These are phyloP conservation scores for Trametes coccinea DNA, from an alignment of 768 basidiomycete species.

Conservation along the genomic window DNA sequence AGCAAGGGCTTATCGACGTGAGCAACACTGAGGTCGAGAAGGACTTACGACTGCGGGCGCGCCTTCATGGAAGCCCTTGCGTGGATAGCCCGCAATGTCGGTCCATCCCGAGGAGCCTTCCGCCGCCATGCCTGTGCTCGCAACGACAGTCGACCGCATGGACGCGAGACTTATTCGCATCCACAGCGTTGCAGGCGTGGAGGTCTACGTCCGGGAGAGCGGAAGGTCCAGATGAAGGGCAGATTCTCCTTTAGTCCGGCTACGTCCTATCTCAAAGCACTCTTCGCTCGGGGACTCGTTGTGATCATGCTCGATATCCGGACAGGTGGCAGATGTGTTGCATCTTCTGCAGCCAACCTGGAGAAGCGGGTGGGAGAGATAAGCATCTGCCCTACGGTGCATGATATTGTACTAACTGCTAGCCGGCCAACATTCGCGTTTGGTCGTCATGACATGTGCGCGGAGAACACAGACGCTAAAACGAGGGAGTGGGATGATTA, in stretches of 20 bases:
- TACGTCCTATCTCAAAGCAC: neutral
- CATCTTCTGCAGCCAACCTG: too few species aligned
- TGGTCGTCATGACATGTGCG: too few species aligned
- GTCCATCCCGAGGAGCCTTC: neutral
- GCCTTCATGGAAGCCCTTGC: neutral
- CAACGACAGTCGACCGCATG: slow-evolving; percentile 4
- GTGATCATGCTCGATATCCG: too few species aligned
- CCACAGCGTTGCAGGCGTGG: neutral
- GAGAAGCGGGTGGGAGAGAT: too few species aligned
- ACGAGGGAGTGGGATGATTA: too few species aligned
- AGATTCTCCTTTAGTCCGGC: neutral
- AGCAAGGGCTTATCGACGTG: slow-evolving; percentile 2
- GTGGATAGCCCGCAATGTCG: neutral
- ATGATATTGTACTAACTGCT: too few species aligned
- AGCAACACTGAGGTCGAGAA: neutral
- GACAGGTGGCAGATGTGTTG: too few species aligned
- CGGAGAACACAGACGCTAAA: too few species aligned
- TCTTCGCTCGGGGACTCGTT: neutral
- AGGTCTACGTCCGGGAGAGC: neutral
- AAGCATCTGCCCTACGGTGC: too few species aligned
- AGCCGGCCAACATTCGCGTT: too few species aligned
- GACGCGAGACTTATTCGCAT: slow-evolving; percentile 7
- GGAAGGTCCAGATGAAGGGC: slow-evolving; percentile 1
- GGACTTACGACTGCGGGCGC: neutral
- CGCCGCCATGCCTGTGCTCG: neutral